Conservation (phyloP, 1,139 yeast species). For the Magnusiomyces tetraspermus region DNA sequence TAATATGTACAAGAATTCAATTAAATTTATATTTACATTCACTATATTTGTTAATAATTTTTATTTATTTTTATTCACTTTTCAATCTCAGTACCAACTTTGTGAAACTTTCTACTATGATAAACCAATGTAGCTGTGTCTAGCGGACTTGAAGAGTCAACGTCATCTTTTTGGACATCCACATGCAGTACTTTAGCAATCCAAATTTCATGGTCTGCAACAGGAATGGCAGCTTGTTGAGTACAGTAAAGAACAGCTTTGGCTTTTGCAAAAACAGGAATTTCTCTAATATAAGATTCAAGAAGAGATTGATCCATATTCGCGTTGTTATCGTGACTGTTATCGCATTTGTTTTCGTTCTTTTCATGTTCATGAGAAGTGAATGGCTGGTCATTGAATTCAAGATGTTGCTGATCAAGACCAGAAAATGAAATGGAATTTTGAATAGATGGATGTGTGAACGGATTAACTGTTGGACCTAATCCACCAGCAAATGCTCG, state of each 20-base stretch:
- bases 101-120: constrained; percentile 22
- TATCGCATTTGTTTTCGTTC: neutral
- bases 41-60: neutral
- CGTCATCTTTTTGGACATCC: constrained; percentile 7
- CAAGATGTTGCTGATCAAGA: neutral
- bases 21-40: too few relatives aligned
- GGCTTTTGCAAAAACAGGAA: constrained; percentile 53
- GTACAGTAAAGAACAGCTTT: constrained; percentile 62
- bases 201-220: constrained; percentile 84
- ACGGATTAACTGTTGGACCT: constrained; percentile 1
- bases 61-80: neutral
- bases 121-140: constrained; percentile 21
- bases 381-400: neutral
- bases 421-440: constrained; percentile 14
- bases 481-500: constrained; percentile 3
- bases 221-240: constrained; percentile 42
- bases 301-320: constrained; percentile 13
- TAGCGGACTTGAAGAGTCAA: neutral
- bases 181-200: constrained; percentile 42
- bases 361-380: neutral
- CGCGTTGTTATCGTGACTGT: neutral
- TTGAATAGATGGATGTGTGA: constrained; percentile 9
- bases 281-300: constrained; percentile 16
- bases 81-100: constrained; percentile 18
- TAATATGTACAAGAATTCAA: too few relatives aligned